These are phyloP conservation scores for Phyllosticta citribraziliensis DNA, from an alignment of 2,329 filamentous ascomycete species.

Conservation along the genomic window DNA sequence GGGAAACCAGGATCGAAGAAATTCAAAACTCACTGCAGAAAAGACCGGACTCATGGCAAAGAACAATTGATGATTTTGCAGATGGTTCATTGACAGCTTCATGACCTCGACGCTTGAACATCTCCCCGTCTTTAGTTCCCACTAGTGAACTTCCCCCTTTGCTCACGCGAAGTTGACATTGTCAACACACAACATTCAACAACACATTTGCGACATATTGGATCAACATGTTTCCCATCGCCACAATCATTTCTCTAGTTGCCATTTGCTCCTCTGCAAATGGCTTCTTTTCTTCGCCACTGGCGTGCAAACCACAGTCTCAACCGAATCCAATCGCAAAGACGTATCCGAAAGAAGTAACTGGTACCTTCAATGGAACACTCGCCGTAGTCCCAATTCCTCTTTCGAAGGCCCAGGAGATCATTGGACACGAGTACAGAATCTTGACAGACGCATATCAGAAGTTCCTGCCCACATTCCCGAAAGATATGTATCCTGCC, in stretches of 20 bases:
- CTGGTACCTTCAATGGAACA: constrained; percentile 46
- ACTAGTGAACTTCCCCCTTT: not conserved
- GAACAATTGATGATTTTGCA: no score
- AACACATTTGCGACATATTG: not conserved
- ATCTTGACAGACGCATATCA: constrained; percentile 44
- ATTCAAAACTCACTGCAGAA: no score
- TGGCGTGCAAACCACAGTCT: constrained; percentile 19
- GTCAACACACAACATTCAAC: not conserved
- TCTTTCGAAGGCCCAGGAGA: constrained; percentile 33
- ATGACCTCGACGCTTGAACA: not conserved
- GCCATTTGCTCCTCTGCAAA: not conserved
- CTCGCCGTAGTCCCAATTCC: constrained; percentile 44
- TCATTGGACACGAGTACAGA: constrained; percentile 40
- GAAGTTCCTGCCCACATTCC: constrained; percentile 39
- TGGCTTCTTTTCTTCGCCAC: not conserved
- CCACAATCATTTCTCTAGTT: not conserved
- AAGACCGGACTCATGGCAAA: no score
- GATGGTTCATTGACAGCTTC: no score
- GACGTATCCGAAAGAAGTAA: constrained; percentile 38
- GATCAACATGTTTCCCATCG: not conserved
- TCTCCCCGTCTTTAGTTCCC: not conserved
- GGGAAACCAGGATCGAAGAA: no score
- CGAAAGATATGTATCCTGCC: constrained; percentile 44
- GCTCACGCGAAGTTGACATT: not conserved
- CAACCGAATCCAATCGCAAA: constrained; percentile 41